These are phyloP conservation scores for Strobilomyces echinocephalus DNA, from an alignment of 768 basidiomycete genomes.

Conservation along the genomic window DNA sequence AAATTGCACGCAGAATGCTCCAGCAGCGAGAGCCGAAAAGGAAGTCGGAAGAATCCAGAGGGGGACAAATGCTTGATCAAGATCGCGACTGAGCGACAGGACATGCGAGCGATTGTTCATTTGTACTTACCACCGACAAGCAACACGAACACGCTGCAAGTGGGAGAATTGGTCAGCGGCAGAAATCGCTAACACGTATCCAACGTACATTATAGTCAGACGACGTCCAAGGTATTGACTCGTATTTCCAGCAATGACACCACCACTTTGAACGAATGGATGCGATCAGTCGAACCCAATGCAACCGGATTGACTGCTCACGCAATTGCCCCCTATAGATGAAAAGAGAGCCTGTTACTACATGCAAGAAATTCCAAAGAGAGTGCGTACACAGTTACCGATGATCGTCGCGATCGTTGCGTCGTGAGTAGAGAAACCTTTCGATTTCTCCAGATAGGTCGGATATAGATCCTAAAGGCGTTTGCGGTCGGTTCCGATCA, in stretches of 20 bases:
- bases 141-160: constrained; percentile 19
- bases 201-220: constrained; percentile 59
- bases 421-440: constrained; percentile 51
- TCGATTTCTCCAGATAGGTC: constrained; percentile 62
- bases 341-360: not conserved
- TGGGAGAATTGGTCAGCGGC: not conserved
- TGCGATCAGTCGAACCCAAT: not conserved
- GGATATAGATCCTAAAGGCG: constrained; percentile 64
- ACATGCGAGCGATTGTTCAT: not conserved
- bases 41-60: constrained; percentile 77
- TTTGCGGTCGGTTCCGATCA: not conserved
- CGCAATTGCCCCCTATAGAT: constrained; percentile 40
- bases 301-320: constrained; percentile 20
- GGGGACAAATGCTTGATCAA: constrained; percentile 50
- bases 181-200: not conserved
- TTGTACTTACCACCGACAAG: constrained; percentile 24
- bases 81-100: not conserved
- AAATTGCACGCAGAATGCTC: constrained; percentile 83
- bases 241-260: constrained; percentile 62
- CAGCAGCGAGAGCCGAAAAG: constrained; percentile 69
- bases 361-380: not conserved
- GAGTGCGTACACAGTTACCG: constrained; percentile 53
- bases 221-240: constrained; percentile 80
- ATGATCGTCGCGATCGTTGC: constrained; percentile 80
- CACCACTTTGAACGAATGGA: constrained; percentile 43